Evolutionary conservation across 192 early-diverging fungal genomes (phyloP).

Genomic region (Rhizophlyctis rosea): DNA sequence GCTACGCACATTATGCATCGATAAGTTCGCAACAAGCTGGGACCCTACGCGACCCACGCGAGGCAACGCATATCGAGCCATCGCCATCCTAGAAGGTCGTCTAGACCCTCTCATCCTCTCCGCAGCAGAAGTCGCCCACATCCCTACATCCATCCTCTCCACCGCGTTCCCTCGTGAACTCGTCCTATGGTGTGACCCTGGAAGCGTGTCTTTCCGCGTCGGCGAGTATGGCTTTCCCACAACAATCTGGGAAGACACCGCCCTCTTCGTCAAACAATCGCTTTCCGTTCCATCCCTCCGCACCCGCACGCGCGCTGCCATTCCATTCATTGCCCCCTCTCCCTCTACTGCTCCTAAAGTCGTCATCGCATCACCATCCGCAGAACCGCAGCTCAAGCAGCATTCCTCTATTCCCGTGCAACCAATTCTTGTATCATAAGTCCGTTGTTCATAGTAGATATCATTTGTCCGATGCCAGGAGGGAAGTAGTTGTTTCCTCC

Average conservation of each 20-base stretch:
- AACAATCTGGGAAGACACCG: slow-evolving; percentile 31
- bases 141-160: background rate
- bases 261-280: too few relatives aligned
- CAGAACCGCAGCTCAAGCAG: too few relatives aligned
- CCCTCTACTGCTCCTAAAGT: too few relatives aligned
- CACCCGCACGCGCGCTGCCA: too few relatives aligned
- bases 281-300: too few relatives aligned
- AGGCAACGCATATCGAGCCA: slow-evolving; percentile 78
- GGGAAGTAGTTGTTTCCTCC: too few relatives aligned
- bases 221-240: slow-evolving; percentile 19
- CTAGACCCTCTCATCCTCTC: slow-evolving; percentile 58
- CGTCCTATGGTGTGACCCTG: slow-evolving; percentile 35
- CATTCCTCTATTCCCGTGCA: too few relatives aligned
- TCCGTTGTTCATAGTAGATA: too few relatives aligned
- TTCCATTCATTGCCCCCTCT: too few relatives aligned
- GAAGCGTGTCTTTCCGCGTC: slow-evolving; percentile 25
- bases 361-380: too few relatives aligned
- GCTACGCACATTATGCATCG: slow-evolving; percentile 46
- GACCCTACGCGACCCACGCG: slow-evolving; percentile 55
- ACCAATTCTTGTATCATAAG: too few relatives aligned
- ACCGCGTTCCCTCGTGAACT: slow-evolving; percentile 27
- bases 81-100: slow-evolving; percentile 66
- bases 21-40: slow-evolving; percentile 69
- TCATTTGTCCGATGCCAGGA: too few relatives aligned
- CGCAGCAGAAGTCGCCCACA: slow-evolving; percentile 20